Evolutionary conservation across 805 yeast species (phyloP).

Genomic region (Cyberlindnera sargentensis): DNA sequence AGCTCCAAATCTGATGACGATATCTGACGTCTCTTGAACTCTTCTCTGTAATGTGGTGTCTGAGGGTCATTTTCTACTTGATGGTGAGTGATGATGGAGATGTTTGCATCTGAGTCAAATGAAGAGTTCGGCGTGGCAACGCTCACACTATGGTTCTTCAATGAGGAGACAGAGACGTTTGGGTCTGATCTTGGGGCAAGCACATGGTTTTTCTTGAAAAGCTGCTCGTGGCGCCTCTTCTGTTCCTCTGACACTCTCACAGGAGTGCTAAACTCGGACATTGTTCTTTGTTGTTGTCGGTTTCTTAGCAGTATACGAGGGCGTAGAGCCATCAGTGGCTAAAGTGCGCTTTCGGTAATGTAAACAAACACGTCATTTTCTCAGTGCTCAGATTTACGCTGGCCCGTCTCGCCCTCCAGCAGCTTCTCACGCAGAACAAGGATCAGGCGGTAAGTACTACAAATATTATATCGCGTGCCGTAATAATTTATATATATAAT

Average conservation of each 20-base stretch:
- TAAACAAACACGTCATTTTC: not conserved
- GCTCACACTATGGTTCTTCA: not conserved
- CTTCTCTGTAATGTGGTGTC: constrained; percentile 18
- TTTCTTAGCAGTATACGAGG: too few species aligned
- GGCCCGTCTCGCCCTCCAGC: too few species aligned
- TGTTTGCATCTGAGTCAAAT: constrained; percentile 2
- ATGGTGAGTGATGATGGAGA: constrained; percentile 14
- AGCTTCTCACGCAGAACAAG: too few species aligned
- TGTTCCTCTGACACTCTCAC: constrained; percentile 9
- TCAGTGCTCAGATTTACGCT: too few species aligned
- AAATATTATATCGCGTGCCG: too few species aligned
- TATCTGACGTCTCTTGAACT: constrained; percentile 4
- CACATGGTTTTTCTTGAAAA: constrained; percentile 16
- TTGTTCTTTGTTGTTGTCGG: not conserved
- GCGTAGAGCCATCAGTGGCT: too few species aligned
- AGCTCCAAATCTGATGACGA: constrained; percentile 1
- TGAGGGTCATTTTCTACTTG: constrained; percentile 21
- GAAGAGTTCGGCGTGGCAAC: constrained; percentile 2
- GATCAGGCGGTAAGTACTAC: too few species aligned
- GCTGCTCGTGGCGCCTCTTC: constrained; percentile 12
- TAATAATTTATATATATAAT: too few species aligned
- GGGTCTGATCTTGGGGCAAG: constrained; percentile 9
- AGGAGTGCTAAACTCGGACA: constrained; percentile 2
- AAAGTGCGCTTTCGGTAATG: not conserved
- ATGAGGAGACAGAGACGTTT: constrained; percentile 4